phyloP scores from a whole-genome alignment of 2,329 filamentous ascomycete genomes.

The Amauroascus niger region DNA sequence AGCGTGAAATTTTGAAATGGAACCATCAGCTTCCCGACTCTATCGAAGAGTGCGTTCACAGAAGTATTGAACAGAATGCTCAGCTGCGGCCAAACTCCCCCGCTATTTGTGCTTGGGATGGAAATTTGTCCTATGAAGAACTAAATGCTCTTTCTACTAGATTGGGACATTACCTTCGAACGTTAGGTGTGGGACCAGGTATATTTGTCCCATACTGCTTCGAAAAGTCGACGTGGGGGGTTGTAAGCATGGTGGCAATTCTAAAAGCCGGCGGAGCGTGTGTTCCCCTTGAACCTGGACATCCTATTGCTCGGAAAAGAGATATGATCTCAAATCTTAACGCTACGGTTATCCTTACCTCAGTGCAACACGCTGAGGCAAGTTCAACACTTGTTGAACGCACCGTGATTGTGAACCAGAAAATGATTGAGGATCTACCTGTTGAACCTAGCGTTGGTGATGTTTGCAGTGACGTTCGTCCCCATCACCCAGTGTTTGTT shows the following conservation, averaged over 20 bases:
- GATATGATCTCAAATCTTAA: not conserved
- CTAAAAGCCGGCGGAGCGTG: constrained; percentile 17
- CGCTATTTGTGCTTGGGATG: constrained; percentile 15
- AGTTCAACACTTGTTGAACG: not conserved
- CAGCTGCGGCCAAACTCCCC: not conserved
- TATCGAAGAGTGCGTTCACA: not conserved
- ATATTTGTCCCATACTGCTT: constrained; percentile 16
- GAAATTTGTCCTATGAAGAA: constrained; percentile 16
- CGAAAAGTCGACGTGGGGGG: constrained; percentile 17
- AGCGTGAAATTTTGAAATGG: too few species aligned
- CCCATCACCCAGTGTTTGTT: too few species aligned
- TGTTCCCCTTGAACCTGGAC: constrained; percentile 15
- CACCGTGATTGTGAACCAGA: not conserved
- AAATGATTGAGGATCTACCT: too few species aligned
- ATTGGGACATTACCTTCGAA: constrained; percentile 10
- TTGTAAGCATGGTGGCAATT: constrained; percentile 15
- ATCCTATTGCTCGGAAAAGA: constrained; percentile 10
- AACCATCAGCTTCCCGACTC: too few species aligned
- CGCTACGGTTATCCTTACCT: not conserved
- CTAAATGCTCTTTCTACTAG: constrained; percentile 18
- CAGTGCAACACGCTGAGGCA: too few species aligned
- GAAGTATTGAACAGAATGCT: not conserved
- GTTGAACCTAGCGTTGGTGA: too few species aligned
- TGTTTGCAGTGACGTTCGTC: too few species aligned
- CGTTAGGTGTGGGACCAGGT: constrained; percentile 6